Conservation (phyloP, 2,329 filamentous ascomycete genomes). For the Calcarisporium arbuscula region DNA sequence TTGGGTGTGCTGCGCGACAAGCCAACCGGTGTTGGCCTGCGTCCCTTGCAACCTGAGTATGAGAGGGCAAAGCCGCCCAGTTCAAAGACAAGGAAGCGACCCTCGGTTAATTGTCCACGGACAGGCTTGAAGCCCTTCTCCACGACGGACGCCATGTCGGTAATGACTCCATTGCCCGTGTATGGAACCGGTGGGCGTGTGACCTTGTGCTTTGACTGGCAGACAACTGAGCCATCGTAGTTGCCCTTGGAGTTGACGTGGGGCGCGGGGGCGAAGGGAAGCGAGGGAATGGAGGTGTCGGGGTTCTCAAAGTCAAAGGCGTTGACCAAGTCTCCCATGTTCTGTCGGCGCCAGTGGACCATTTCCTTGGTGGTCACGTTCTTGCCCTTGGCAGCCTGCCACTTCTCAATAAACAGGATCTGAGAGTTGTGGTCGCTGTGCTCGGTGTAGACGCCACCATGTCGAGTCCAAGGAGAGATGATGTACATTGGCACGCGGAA, state of each 20-base stretch:
- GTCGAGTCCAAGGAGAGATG: constrained; percentile 49
- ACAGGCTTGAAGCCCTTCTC: constrained; percentile 49
- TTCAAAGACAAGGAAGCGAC: constrained; percentile 47
- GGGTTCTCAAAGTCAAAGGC: constrained; percentile 42
- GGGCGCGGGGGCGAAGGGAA: constrained; percentile 38
- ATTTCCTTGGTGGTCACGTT: constrained; percentile 28
- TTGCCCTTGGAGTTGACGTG: constrained; percentile 33
- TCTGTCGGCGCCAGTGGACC: constrained; percentile 22
- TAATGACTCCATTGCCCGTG: constrained; percentile 24
- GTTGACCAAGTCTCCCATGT: constrained; percentile 28
- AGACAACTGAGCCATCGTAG: constrained; percentile 38
- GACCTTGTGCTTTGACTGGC: constrained; percentile 30
- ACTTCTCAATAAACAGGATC: constrained; percentile 47
- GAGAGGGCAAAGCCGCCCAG: constrained; percentile 35
- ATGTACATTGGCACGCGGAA: constrained; percentile 49
- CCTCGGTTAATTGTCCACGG: constrained; percentile 46
- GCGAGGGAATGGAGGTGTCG: constrained; percentile 38
- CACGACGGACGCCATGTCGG: constrained; percentile 32
- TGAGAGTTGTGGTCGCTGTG: constrained; percentile 50
- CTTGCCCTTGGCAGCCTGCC: constrained; percentile 31
- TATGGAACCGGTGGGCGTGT: constrained; percentile 42
- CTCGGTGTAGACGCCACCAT: constrained; percentile 47
- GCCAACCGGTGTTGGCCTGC: neutral
- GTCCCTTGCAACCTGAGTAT: constrained; percentile 19
- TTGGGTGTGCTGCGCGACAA: constrained; percentile 1